phyloP scores from a whole-genome alignment of 2,329 filamentous ascomycete genomes.

The Zarea fungicola region DNA sequence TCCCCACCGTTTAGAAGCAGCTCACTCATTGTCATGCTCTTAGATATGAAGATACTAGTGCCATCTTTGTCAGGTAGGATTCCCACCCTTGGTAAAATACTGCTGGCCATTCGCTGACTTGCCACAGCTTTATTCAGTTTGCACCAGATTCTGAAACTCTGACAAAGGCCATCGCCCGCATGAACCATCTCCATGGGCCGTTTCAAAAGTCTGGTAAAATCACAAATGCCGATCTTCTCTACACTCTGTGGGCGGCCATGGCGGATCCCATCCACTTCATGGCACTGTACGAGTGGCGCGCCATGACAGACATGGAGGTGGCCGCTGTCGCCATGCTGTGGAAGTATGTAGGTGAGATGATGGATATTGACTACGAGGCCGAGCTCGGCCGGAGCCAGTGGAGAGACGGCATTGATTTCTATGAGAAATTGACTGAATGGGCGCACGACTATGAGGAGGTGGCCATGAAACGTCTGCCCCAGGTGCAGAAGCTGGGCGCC shows the following conservation, averaged over 20 bases:
- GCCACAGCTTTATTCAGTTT: constrained; percentile 25
- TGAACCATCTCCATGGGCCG: constrained; percentile 35
- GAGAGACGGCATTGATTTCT: constrained; percentile 48
- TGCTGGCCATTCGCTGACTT: not conserved
- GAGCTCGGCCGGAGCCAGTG: constrained; percentile 34
- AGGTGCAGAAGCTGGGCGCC: constrained; percentile 49
- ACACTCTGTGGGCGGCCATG: constrained; percentile 52
- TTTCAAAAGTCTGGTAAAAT: constrained; percentile 33
- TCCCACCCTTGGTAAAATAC: not conserved
- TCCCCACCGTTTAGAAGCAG: too few relatives aligned
- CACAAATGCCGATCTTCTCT: constrained; percentile 33
- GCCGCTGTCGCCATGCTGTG: constrained; percentile 65
- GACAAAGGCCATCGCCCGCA: constrained; percentile 33
- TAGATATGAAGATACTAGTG: constrained; percentile 37
- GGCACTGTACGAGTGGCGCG: constrained; percentile 63
- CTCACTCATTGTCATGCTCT: not conserved
- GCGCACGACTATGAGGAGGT: constrained; percentile 52
- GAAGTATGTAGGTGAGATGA: constrained; percentile 65
- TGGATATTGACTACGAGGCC: constrained; percentile 53
- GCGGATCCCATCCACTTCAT: constrained; percentile 62
- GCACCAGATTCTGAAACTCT: constrained; percentile 24
- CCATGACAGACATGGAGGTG: constrained; percentile 59
- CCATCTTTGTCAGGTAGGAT: constrained; percentile 32
- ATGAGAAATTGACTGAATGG: constrained; percentile 43
- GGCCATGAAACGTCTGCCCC: constrained; percentile 49